phyloP scores from a whole-genome alignment of 371 early-diverging fungal genomes.

The Mucor racemosus region DNA sequence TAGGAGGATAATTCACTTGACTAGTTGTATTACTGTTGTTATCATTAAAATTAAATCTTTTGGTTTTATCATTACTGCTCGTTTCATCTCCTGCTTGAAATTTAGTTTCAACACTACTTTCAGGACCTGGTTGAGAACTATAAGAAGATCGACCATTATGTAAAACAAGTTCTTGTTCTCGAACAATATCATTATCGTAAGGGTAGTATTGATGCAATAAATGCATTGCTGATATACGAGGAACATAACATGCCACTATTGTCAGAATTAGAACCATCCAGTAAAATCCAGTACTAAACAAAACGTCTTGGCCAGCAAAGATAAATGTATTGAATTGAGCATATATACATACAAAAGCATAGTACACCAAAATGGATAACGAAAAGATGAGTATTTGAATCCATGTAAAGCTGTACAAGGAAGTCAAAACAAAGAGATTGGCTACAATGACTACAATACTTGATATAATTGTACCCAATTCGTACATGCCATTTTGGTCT shows the following conservation, averaged over 20 bases:
- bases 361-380: slow-evolving; percentile 56
- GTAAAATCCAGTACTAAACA: slow-evolving; percentile 55
- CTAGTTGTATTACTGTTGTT: background rate
- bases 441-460: slow-evolving; percentile 75
- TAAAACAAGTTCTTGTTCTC: slow-evolving; percentile 55
- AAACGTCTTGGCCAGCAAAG: slow-evolving; percentile 49
- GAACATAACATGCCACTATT: slow-evolving; percentile 50
- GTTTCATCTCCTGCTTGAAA: background rate
- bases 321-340: slow-evolving; percentile 46
- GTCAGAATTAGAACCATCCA: slow-evolving; percentile 57
- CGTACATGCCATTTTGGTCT: slow-evolving; percentile 66
- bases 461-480: slow-evolving; percentile 81
- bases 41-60: background rate
- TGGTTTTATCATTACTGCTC: background rate
- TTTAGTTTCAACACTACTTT: background rate
- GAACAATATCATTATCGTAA: slow-evolving; percentile 67
- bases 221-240: slow-evolving; percentile 51
- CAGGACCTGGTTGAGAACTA: background rate
- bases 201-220: slow-evolving; percentile 58
- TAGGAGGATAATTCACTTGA: background rate
- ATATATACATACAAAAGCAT: slow-evolving; percentile 56
- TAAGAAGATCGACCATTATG: slow-evolving; percentile 11
- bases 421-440: slow-evolving; percentile 81
- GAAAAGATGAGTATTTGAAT: slow-evolving; percentile 63
- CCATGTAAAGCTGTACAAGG: slow-evolving; percentile 81